Conservation (phyloP, 495 filamentous ascomycete genomes). For the Amphirosellinia nigrospora region DNA sequence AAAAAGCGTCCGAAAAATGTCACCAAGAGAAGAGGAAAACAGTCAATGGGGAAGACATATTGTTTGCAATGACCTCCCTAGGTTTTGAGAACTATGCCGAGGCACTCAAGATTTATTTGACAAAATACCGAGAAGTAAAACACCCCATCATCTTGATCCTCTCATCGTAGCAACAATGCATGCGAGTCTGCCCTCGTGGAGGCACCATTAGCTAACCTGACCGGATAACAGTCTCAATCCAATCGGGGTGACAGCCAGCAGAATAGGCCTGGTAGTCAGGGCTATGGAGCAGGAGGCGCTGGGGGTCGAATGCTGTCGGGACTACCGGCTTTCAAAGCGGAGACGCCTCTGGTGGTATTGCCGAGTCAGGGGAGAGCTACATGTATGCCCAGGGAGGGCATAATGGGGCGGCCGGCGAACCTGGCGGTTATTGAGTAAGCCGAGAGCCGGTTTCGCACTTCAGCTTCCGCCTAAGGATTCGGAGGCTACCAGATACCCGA, state of each 20-base stretch:
- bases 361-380: constrained; percentile 65
- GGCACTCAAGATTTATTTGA: constrained; percentile 95
- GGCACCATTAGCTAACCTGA: constrained; percentile 39
- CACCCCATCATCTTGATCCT: constrained; percentile 29
- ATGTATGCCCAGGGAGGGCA: constrained; percentile 71
- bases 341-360: constrained; percentile 64
- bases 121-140: constrained; percentile 97
- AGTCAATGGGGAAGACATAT: constrained; percentile 96
- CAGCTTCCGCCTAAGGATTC: background rate
- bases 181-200: background rate
- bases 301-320: constrained; percentile 53
- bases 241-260: constrained; percentile 74
- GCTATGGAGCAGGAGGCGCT: constrained; percentile 62
- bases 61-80: constrained; percentile 98
- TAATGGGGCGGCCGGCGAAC: constrained; percentile 67
- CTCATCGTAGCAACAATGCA: constrained; percentile 8
- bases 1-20: constrained; percentile 94
- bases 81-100: constrained; percentile 99
- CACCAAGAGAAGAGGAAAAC: constrained; percentile 99
- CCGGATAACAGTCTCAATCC: constrained; percentile 69
- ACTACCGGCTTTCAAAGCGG: constrained; percentile 59
- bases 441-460: background rate
- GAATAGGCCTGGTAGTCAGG: constrained; percentile 72
- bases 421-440: constrained; percentile 26
- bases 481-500: constrained; percentile 8